Evolutionary conservation across 2,329 filamentous ascomycete genomes (phyloP), one percentile per base, ranked within the genome.

Genomic region (Sporothrix protearum): DNA sequence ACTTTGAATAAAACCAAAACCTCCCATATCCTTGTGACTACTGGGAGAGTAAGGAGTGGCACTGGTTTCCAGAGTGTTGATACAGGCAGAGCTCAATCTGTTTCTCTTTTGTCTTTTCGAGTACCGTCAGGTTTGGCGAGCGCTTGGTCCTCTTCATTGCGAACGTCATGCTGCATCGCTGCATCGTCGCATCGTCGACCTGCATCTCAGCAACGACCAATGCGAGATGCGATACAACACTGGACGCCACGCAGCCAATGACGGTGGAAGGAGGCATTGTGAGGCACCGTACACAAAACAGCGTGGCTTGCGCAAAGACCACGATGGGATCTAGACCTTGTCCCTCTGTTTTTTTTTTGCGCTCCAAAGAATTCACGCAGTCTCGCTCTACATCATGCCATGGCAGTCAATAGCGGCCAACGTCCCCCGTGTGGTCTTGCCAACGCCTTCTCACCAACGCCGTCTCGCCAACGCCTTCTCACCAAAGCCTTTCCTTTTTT

Each of bases 161-260:
- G 16, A 59, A 30, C 8, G 51, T 19, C 19, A 16, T 3, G 55
- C 55, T 61, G 57, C 33, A 39, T 61, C 19, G 19, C 33, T 42
- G 33, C 30, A 61, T 51, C 45, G 36, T 9, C 9, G 36, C 36
- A 36, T 36, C 6, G 10, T 12, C 39, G 10, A 2, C 28, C 55
- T 61, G 57, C 33, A 39, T 61, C 33, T n/a, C 8, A 25, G 3
- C 36, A 25, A n/a, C n/a, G 59, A 14, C 59, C 59, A 25, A 45
- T 63, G 59, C 59, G 59, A 42, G 59, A 63, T 63, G 36, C 59
- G n/a, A 42, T 45, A 36, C 59, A 8, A 61, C 59, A 3, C n/a
- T 45, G 19, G 57, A 22, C 55, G 8, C 6, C 19, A n/a, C 25
- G 10, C 1, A 53, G 16, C 57, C 57, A 39, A 61, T 61, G 19